A percentile compares a stretch with the other conserved stretches of the same genome.
phyloP scores from a whole-genome alignment of 805 yeast genomes.

The Starmera amethionina region DNA sequence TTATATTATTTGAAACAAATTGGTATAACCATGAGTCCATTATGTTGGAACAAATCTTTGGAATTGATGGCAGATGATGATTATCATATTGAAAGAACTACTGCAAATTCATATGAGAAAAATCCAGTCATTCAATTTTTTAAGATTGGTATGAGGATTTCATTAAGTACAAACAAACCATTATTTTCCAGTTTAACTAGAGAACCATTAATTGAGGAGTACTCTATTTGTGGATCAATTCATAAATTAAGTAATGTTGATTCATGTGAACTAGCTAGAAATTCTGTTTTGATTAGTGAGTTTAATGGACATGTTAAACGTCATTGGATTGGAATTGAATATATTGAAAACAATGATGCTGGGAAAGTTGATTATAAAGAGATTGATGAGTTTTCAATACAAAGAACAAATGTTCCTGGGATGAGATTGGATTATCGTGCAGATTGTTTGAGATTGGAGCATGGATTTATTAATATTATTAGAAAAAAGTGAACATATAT shows the following conservation, averaged over 20 bases:
- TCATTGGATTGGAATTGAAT: slow-evolving; percentile 20
- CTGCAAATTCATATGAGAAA: slow-evolving; percentile 8
- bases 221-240: slow-evolving; percentile 17
- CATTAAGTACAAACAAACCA: slow-evolving; percentile 17
- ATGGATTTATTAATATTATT: slow-evolving; percentile 5
- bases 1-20: slow-evolving; percentile 18
- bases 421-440: slow-evolving; percentile 17
- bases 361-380: slow-evolving; percentile 6
- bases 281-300: slow-evolving; percentile 18
- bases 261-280: slow-evolving; percentile 17
- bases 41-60: slow-evolving; percentile 19
- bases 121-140: slow-evolving; percentile 17
- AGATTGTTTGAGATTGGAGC: slow-evolving; percentile 13
- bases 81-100: slow-evolving; percentile 3
- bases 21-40: slow-evolving; percentile 20
- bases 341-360: slow-evolving; percentile 2
- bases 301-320: slow-evolving; percentile 14
- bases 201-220: slow-evolving; percentile 21
- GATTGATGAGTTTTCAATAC: slow-evolving; percentile 16
- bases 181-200: slow-evolving; percentile 16
- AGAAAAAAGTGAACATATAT: neutral
- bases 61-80: slow-evolving; percentile 16
- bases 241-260: slow-evolving; percentile 17
- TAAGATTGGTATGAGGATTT: slow-evolving; percentile 15
- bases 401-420: slow-evolving; percentile 18